Evolutionary conservation across 768 basidiomycete species (phyloP).

Genomic region (Polyporus arcularius): DNA sequence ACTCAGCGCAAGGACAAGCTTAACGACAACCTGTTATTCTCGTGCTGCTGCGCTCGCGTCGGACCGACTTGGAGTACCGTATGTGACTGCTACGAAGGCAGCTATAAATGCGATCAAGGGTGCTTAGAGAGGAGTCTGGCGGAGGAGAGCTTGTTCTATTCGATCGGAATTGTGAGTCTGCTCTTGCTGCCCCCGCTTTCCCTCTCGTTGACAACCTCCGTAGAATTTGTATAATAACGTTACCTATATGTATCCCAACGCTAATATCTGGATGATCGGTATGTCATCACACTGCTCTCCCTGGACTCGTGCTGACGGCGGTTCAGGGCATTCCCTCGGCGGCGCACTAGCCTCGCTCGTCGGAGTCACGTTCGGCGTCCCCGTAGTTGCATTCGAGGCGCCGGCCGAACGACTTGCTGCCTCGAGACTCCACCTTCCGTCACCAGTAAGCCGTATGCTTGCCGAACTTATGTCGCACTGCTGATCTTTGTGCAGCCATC

Average conservation of each 20-base stretch:
- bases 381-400: constrained; percentile 88
- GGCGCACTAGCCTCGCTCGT: constrained; percentile 84
- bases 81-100: constrained; percentile 80
- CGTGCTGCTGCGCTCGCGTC: constrained; percentile 95
- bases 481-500: constrained; percentile 50
- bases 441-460: constrained; percentile 56
- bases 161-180: constrained; percentile 71
- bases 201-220: not conserved
- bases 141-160: constrained; percentile 87
- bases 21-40: constrained; percentile 95
- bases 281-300: constrained; percentile 1
- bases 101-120: constrained; percentile 73
- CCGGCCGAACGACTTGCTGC: constrained; percentile 55
- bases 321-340: constrained; percentile 71
- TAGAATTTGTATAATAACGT: constrained; percentile 94
- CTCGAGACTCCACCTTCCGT: constrained; percentile 78
- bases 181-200: not conserved
- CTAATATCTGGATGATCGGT: constrained; percentile 89
- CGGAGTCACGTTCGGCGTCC: constrained; percentile 88
- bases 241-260: constrained; percentile 84
- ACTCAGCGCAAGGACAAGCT: constrained; percentile 88
- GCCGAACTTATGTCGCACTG: not conserved
- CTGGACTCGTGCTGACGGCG: not conserved
- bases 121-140: constrained; percentile 80
- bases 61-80: constrained; percentile 93